Evolutionary conservation across 179 eudicot species (phyloP), one percentile per base, ranked within the genome.

Genomic region (Pouteria campechiana): DNA sequence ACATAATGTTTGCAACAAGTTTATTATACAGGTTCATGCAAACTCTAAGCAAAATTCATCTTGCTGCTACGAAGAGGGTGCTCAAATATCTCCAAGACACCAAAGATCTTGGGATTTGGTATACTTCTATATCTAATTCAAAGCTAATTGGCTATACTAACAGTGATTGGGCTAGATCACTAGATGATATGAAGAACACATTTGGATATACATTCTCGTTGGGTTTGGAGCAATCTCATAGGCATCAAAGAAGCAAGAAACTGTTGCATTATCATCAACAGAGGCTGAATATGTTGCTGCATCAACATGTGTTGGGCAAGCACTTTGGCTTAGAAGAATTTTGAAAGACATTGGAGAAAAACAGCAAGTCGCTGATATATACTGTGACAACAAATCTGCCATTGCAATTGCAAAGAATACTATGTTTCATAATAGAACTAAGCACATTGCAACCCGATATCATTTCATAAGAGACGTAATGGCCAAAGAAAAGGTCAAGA

Each of bases 131-230:
- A 3, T 7, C 11, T 6, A 33, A 19, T 11, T 24, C 31, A 22
- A 6, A 17, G 17, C 3, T 56, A 7, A 12, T 22, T 8, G 48
- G 49, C 5, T 52, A 39, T 14, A 15, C 55, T 5, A 30, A 58
- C n/a, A 58, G 57, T 29, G 57, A 58, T 43, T 50, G 50, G 50
- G 50, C 44, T 3, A 44, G 51, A 12, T 50, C 49, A 7, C 3
- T 47, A n/a, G 51, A 54, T 44, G 51, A 44, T 36, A 36, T 44
- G 36, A 58, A 30, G 32, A 50, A 37, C n/a, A 54, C 50, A 18
- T 34, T 9, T 0, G 36, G 41, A 17, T 43, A 43, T 14, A 7
- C 17, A 15, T 36, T 55, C 21, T 22, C 39, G 6, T 18, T 22
- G 50, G 42, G 7, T 24, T 13, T 25, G 51, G 29, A 6, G 32